Percentiles rank a stretch among this genome's conserved stretches.
Conservation (phyloP, 768 basidiomycete genomes). For the Gloeophyllum trabeum region DNA sequence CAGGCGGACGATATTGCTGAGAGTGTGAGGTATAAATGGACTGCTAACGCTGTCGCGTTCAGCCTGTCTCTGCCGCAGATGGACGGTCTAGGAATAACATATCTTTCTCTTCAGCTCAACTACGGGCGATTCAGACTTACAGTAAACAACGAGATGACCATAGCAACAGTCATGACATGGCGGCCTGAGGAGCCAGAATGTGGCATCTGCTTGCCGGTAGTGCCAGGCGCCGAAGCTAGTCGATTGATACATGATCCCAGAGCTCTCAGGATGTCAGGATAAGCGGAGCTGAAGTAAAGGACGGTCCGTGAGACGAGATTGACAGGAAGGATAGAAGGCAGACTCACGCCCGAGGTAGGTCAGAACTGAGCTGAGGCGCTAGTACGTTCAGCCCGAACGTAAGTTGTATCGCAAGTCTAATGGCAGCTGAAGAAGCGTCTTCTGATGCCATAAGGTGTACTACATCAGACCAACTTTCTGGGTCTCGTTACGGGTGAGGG, state of each 20-base stretch:
- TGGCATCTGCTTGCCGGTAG: not conserved
- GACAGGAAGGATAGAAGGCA: not conserved
- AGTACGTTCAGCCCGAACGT: constrained; percentile 46
- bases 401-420: constrained; percentile 45
- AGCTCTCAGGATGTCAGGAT: not conserved
- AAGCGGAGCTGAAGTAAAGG: not conserved
- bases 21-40: not conserved
- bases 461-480: constrained; percentile 47
- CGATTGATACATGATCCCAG: not conserved
- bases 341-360: not conserved
- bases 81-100: not conserved
- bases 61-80: not conserved
- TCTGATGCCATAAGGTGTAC: constrained; percentile 33
- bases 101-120: not conserved
- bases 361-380: constrained; percentile 24
- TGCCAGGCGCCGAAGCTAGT: not conserved
- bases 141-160: constrained; percentile 10
- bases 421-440: constrained; percentile 45
- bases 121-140: constrained; percentile 4
- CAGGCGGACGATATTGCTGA: constrained; percentile 1
- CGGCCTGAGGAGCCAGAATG: constrained; percentile 3
- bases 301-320: not conserved
- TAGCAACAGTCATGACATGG: constrained; percentile 7
- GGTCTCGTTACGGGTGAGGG: not conserved
- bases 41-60: not conserved